Evolutionary conservation across 2,329 filamentous ascomycete species (phyloP), one percentile per base, ranked within the genome.

Genomic region (Talaromyces sp.): DNA sequence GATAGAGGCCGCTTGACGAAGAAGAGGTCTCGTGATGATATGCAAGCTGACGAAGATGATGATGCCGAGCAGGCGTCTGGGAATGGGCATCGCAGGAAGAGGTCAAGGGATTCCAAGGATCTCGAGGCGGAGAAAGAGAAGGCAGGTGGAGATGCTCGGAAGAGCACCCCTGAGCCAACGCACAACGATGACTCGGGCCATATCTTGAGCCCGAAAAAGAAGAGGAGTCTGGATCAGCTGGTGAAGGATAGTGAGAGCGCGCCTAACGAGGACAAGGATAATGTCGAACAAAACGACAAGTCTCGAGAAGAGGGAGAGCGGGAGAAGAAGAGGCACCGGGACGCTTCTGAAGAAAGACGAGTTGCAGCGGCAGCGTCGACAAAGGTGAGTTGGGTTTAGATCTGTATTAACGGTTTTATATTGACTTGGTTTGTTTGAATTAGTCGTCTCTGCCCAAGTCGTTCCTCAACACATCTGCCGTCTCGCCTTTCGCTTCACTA

Each of bases 301-400:
- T 24, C 59, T 32, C 58, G 52, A 9, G 58, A 58, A 13, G 68
- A 72, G 58, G 73, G 71, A 26, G 70, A 78, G 60, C 75, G 73
- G 10, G 77, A 78, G 64, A 78, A 74, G 66, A 78, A 78, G 61
- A 68, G 75, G 61, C 73, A 77, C 58, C 73, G 76, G n/a, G 76
- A 78, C 60, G 68, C 70, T 62, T 78, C 75, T 10, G 68, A 74
- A 61, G 77, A 78, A 56, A 69, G 71, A 41, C 68, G 71, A 24
- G 60, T 62, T 27, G 64, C 70, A 59, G 61, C 58, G 6, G 50
- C 58, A n/a, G 50, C 55, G 53, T 49, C 62, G 1, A 50, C 56
- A 26, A 70, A 72, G 63, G 73, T 72, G 31, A 54, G 62, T 63
- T 19, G 38, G 9, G 19, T 27, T 17, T 13, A 35, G 9, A 14